Evolutionary conservation across 1,284 basidiomycete genomes (phyloP).

Genomic region (Tilletiopsis washingtonensis): DNA sequence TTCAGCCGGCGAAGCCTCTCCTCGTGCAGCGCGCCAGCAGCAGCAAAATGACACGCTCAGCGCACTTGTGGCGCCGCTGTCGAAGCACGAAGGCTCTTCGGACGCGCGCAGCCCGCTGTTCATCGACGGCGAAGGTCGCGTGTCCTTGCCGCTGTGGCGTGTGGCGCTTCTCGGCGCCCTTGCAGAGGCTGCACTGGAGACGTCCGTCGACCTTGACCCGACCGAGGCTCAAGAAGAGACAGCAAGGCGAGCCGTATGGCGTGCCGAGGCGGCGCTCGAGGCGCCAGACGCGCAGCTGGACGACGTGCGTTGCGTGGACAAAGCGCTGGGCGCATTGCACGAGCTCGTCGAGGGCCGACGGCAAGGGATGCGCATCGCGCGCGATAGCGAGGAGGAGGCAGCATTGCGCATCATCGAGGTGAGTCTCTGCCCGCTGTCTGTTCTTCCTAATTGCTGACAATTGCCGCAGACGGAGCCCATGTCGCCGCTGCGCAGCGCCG

Average conservation of each 20-base stretch:
- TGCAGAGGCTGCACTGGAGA: neutral
- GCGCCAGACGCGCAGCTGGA: neutral
- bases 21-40: too few species aligned
- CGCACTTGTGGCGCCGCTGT: neutral
- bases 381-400: neutral
- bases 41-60: too few species aligned
- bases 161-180: constrained; percentile 1
- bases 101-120: constrained; percentile 7
- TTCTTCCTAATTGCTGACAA: neutral
- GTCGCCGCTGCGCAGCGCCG: neutral
- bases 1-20: too few species aligned
- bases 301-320: neutral
- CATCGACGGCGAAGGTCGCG: constrained; percentile 3
- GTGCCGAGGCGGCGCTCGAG: neutral
- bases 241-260: neutral
- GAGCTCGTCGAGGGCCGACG: neutral
- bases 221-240: neutral
- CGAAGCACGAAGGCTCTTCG: neutral
- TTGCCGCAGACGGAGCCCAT: neutral
- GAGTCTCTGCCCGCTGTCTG: neutral
- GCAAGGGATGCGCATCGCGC: neutral
- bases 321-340: neutral
- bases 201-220: neutral
- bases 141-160: constrained; percentile 1
- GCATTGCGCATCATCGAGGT: neutral